phyloP scores from a whole-genome alignment of 1,284 basidiomycete genomes.

The Cystobasidiaceae sp. region DNA sequence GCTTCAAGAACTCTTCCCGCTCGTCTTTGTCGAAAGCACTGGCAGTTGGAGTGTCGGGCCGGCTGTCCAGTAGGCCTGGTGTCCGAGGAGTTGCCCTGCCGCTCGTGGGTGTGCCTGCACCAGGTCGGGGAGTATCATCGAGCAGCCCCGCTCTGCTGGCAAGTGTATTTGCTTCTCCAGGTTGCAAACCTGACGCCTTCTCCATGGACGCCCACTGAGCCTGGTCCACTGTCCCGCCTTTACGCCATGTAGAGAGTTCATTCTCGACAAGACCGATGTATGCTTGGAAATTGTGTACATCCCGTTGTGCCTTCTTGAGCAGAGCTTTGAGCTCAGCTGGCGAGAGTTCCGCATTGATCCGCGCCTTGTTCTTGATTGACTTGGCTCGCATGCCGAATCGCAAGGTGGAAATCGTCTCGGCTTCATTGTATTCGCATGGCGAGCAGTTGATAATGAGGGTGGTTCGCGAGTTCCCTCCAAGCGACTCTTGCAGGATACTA shows the following conservation, averaged over 20 bases:
- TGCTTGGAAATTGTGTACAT: slow-evolving; percentile 75
- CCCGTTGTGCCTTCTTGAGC: slow-evolving; percentile 81
- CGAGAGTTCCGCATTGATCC: slow-evolving; percentile 96
- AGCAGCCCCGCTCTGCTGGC: slow-evolving; percentile 36
- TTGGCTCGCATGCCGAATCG: slow-evolving; percentile 96
- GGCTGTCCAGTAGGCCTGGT: slow-evolving; percentile 59
- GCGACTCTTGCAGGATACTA: slow-evolving; percentile 97
- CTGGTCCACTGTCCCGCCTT: slow-evolving; percentile 79
- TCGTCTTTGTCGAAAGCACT: slow-evolving; percentile 75
- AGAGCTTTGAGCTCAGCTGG: slow-evolving; percentile 91
- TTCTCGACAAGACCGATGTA: slow-evolving; percentile 86
- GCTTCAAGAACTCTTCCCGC: slow-evolving; percentile 88
- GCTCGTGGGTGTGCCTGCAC: slow-evolving; percentile 56
- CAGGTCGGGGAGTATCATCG: slow-evolving; percentile 51
- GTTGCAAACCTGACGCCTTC: slow-evolving; percentile 51
- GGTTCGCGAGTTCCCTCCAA: slow-evolving; percentile 97
- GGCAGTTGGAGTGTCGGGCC: slow-evolving; percentile 44
- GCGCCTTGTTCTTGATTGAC: slow-evolving; percentile 98
- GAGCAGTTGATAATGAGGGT: slow-evolving; percentile 99
- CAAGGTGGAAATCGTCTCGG: slow-evolving; percentile 93
- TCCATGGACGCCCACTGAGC: slow-evolving; percentile 72
- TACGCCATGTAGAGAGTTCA: slow-evolving; percentile 84
- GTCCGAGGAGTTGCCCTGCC: slow-evolving; percentile 71
- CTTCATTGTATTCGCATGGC: slow-evolving; percentile 91
- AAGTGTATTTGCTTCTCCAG: slow-evolving; percentile 38